These are phyloP conservation scores for Xylaria sp. DNA, from an alignment of 2,329 filamentous ascomycete genomes.

Conservation along the genomic window DNA sequence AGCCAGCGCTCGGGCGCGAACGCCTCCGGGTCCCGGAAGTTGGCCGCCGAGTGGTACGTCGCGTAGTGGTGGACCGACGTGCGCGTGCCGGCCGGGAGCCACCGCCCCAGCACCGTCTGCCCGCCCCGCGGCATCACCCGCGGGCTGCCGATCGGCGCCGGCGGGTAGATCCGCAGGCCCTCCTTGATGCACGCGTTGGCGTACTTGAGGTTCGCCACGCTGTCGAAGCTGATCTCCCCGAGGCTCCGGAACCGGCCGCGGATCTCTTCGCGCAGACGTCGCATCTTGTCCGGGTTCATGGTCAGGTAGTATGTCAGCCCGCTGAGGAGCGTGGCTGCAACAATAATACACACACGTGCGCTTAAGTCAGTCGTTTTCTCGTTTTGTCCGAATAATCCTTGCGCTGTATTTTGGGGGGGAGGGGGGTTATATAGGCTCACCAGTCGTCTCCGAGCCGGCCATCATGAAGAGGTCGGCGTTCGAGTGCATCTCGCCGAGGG, in stretches of 20 bases:
- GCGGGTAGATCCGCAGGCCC: conserved; percentile 19
- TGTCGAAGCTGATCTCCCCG: conserved; percentile 32
- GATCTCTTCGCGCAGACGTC: conserved; percentile 33
- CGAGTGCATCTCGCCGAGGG: conserved; percentile 21
- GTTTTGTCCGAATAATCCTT: no score
- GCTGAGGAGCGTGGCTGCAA: conserved; percentile 40
- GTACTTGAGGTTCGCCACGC: conserved; percentile 19
- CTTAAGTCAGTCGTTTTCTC: no score
- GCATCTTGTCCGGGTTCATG: conserved; percentile 29
- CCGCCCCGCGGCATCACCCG: conserved; percentile 24
- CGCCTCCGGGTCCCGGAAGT: conserved; percentile 5
- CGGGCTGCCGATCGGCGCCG: conserved; percentile 11
- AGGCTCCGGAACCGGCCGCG: conserved; percentile 27
- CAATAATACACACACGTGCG: no score
- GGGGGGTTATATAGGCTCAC: conserved; percentile 7
- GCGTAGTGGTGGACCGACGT: conserved; percentile 5
- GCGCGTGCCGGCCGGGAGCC: not conserved
- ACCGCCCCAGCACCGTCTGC: not conserved
- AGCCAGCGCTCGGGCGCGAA: conserved; percentile 14
- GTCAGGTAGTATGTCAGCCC: conserved; percentile 32
- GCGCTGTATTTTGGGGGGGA: no score
- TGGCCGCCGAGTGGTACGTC: conserved; percentile 1
- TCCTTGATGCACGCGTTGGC: conserved; percentile 30
- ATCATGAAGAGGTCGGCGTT: conserved; percentile 28
- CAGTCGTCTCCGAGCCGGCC: conserved; percentile 24